Evolutionary conservation across 352 stramenopile genomes (phyloP), one percentile per base, ranked within the genome.

Genomic region (Pythium folliculosum): DNA sequence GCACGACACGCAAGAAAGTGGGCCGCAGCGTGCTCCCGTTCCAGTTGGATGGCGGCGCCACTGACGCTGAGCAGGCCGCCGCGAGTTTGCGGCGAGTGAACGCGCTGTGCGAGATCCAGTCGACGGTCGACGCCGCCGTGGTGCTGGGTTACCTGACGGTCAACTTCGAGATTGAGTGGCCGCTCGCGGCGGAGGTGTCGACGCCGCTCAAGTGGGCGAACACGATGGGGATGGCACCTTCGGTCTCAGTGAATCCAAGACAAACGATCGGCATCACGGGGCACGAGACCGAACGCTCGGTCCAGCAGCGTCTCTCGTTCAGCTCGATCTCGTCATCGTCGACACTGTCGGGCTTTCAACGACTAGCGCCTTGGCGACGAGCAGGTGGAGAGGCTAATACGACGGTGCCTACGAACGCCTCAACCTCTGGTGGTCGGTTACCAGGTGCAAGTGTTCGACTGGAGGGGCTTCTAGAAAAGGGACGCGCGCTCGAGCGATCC

Each of bases 51-150:
- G n/a, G n/a, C 12, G 17, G 44, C 55, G 9, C 19, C 30, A 5
- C 54, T 21, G 43, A 19, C 14, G 57, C 64, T 64, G 48, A 68
- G 25, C 23, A 71, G n/a, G 27, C 38, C 6, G 27, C 63, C 68
- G 43, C 51, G n/a, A 22, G 27, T 43, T 62, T 90, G 51, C 77
- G 73, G 50, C 80, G 87, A 48, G 82, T 83, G 16, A 63, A 72
- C n/a, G 37, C 71, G 9, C 43, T 71, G 23, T 67, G 55, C 22
- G 67, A 69, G 67, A 74, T 74, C 51, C 57, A 74, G 7, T 54
- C 67, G 21, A 65, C 57, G 1, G 38, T 16, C 10, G 27, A 60
- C 16, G 23, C 35, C 9, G 32, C 55, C 25, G 58, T 25, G 1
- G 19, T 69, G 44, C 25, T 73, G 3, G 67, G 67, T 6, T 74